Base-by-base conservation (phyloP, 2,329 filamentous ascomycete species). In the Colletotrichum kahawae region DNA sequence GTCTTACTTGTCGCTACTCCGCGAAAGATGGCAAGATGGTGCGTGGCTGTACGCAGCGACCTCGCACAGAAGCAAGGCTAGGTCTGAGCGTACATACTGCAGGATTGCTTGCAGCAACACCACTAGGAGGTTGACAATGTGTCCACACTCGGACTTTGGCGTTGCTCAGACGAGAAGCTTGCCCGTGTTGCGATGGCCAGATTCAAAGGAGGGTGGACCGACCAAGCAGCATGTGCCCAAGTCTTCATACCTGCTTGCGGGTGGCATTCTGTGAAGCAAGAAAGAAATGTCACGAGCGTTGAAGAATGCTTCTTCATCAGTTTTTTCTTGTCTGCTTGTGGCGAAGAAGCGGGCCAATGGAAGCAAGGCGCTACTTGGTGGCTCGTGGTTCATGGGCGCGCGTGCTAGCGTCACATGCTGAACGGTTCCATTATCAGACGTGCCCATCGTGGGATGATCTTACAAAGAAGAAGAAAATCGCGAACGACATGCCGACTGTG, bases 71-170 rank as follows among this genome's bases (percentile, higher is more conserved):
- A 72, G 72, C 56, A 60, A 67, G 56, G 65, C 57, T 34, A 63
- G 43, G 66, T 77, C 75, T 74, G 75, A 68, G 75, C 67, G 72
- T 73, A 70, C 67, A 77, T 77, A 69, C 73, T 77, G 76, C 77
- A 77, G 71, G 36, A 72, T 77, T 75, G 56, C 74, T 72, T 75
- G 76, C 71, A 73, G 64, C 43, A 72, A 60, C 33, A 67, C 21
- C 69, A 48, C 63, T 33, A 56, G 38, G 36, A 33, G 18, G 21
- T 36, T 51, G 38, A n/a, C 16, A 48, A 14, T 66, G 48, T 59
- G 33, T 27, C 56, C 57, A 64, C 16, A 27, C 34, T 56, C 27
- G 38, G 54, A 34, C 24, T 59, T 27, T 48, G 63, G 60, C 38
- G 33, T 33, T 21, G 68, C 56, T 74, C 38, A 24, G 21, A 71